Base-by-base conservation (phyloP, 140 eudicot species). In the Anethum foeniculum region DNA sequence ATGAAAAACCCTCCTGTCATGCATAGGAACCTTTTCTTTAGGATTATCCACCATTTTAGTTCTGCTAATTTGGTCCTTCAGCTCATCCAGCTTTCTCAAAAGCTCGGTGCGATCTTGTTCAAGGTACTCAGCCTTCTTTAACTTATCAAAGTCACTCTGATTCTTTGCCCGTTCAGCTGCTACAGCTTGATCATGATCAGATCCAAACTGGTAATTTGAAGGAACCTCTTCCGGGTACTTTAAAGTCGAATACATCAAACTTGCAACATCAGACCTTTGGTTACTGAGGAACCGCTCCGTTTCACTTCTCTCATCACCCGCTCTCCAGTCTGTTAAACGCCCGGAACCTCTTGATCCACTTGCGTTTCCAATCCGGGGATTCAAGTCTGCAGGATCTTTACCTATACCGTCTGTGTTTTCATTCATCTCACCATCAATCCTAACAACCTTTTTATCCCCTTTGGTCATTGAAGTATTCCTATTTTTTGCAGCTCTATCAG, bases 71-170 rank as follows among this genome's bases (percentile, higher is more conserved):
- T 93, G 94, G 27, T 90, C 91, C 80, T 86, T 93, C 76, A 96
- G 86, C 82, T 91, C 97, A 79, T 96, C 99, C 80, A 96, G 83
- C 85, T 93, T 90, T 80, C 89, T 81, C 86, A 96, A 88, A 28
- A 93, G 90, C 84, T 91, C 97, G 21, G 85, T 90, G 28, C 90
- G 89, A 75, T 91, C 93, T 80, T 90, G 90, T 51, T 85, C 92
- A 75, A 84, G 75, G 75, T 79, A 69, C 67, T 80, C 93, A 52
- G 80, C 83, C 85, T 81, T 81, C 80, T 79, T 81, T 25, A 71
- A 77, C 28, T 64, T 86, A 78, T 79, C 82, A 21, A 81, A 76
- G n/a, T 72, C 82, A 44, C 72, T 88, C 79, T 83, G 71, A 77
- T 80, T 82, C 52, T 82, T 82, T 77, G 81, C 73, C 18, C 82